Conservation (phyloP, 2,329 filamentous ascomycete genomes). For the Zasmidium angulare region DNA sequence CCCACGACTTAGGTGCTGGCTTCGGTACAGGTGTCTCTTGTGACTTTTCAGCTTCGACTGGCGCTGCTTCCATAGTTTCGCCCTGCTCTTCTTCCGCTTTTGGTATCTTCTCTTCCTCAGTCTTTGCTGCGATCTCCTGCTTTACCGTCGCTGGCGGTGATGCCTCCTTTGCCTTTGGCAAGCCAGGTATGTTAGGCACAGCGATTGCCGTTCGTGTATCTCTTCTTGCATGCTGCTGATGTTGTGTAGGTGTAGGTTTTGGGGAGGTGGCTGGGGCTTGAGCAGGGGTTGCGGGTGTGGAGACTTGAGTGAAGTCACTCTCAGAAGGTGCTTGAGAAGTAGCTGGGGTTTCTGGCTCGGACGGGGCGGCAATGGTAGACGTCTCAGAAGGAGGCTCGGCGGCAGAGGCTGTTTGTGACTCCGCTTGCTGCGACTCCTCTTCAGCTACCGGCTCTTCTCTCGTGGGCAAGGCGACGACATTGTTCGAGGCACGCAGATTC, state of each 20-base stretch:
- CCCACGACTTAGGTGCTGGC: conserved; percentile 59
- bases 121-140: conserved; percentile 13
- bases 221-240: conserved; percentile 37
- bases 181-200: conserved; percentile 54
- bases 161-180: conserved; percentile 43
- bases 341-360: conserved; percentile 56
- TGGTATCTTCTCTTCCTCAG: conserved; percentile 14
- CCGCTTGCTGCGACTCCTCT: conserved; percentile 33
- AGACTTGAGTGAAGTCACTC: conserved; percentile 43
- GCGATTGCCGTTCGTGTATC: conserved; percentile 47
- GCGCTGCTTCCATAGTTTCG: conserved; percentile 13
- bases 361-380: conserved; percentile 45
- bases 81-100: conserved; percentile 11
- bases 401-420: conserved; percentile 13
- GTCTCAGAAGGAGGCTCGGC: conserved; percentile 41
- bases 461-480: conserved; percentile 52
- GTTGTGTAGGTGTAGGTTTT: conserved; percentile 31
- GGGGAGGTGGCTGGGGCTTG: conserved; percentile 32
- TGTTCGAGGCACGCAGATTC: conserved; percentile 39
- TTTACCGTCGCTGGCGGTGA: conserved; percentile 38
- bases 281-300: conserved; percentile 52
- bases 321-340: conserved; percentile 61
- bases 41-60: conserved; percentile 38
- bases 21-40: conserved; percentile 39
- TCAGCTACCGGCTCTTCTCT: conserved; percentile 32